A percentile compares a stretch with the other conserved stretches of the same genome.
phyloP scores from a whole-genome alignment of 345 rosid species.

The Hibiscus trionum region DNA sequence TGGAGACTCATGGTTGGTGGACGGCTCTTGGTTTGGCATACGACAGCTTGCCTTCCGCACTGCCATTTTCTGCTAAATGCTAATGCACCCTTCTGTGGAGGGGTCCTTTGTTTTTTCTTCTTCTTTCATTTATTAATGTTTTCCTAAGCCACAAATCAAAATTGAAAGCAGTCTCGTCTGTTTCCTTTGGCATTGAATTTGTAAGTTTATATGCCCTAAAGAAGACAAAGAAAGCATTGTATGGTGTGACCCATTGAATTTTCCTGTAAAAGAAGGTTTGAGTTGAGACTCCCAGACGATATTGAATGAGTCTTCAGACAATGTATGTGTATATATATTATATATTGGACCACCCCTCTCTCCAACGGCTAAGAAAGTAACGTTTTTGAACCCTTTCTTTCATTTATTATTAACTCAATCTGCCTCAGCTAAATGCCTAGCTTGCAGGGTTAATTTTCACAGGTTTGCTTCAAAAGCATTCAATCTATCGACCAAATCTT shows the following conservation, averaged over 20 bases:
- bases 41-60: constrained; percentile 22
- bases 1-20: constrained; percentile 17
- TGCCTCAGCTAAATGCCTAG: too few relatives aligned
- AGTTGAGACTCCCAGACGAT: constrained; percentile 1
- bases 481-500: too few relatives aligned
- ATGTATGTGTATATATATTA: not conserved
- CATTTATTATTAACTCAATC: too few relatives aligned
- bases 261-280: constrained; percentile 6
- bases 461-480: too few relatives aligned
- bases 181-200: constrained; percentile 26
- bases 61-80: constrained; percentile 3
- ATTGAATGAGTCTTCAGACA: not conserved
- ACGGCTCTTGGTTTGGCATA: constrained; percentile 27
- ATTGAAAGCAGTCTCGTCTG: constrained; percentile 12
- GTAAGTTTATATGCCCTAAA: constrained; percentile 15
- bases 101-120: not conserved
- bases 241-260: not conserved
- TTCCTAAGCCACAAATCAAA: not conserved
- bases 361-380: not conserved
- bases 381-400: not conserved
- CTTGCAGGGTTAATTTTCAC: too few relatives aligned
- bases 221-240: constrained; percentile 33
- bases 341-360: constrained; percentile 4
- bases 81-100: not conserved
- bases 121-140: not conserved